These are phyloP conservation scores for Inga leiocalycina DNA, from an alignment of 306 rosid genomes.

Conservation along the genomic window DNA sequence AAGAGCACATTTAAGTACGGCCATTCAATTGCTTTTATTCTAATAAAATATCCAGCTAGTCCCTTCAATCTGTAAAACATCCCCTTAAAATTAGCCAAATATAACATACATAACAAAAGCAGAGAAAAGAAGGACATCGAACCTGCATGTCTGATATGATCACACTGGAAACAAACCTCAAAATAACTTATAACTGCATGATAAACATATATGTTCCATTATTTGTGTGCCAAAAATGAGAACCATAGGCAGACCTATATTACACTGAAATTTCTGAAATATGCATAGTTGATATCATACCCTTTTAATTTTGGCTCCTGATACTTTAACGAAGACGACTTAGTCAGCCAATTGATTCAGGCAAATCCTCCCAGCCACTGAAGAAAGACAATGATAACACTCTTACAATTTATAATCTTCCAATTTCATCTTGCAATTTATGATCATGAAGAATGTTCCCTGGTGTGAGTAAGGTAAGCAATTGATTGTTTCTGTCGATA, in stretches of 20 bases:
- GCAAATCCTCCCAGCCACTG: neutral
- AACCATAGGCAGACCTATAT: neutral
- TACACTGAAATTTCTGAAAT: neutral
- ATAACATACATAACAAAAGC: neutral
- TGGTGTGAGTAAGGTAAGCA: neutral
- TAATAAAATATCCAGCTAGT: neutral
- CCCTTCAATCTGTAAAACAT: neutral
- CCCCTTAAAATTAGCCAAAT: slow-evolving; percentile 3
- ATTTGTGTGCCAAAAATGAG: neutral
- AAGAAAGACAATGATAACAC: neutral
- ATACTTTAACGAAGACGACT: neutral
- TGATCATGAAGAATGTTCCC: neutral
- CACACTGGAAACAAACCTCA: neutral
- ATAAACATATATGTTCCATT: slow-evolving; percentile 5
- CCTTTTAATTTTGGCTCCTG: neutral
- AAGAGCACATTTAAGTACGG: neutral
- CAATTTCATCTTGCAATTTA: neutral
- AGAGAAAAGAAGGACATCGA: slow-evolving; percentile 3
- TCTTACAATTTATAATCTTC: neutral
- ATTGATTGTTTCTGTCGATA: neutral
- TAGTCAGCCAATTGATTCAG: neutral
- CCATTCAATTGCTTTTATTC: neutral
- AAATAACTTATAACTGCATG: slow-evolving; percentile 28
- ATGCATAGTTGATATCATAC: neutral
- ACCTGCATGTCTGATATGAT: slow-evolving; percentile 62